Evolutionary conservation across 2,329 filamentous ascomycete genomes (phyloP).

Genomic region (Paraphoma sp.): DNA sequence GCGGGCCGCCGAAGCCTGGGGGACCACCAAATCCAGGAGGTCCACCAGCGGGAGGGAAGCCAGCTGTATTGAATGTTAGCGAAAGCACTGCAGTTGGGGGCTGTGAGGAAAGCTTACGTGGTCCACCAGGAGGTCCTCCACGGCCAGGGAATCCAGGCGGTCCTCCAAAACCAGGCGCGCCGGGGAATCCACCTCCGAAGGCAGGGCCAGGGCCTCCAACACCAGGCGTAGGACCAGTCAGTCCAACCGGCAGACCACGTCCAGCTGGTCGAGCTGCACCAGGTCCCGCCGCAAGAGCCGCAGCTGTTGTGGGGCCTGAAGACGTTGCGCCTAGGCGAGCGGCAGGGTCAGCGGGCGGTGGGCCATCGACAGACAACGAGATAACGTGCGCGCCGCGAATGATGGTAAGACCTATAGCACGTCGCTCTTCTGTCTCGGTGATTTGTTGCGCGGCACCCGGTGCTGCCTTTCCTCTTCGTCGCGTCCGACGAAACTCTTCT

Average conservation of each 20-base stretch:
- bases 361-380: conserved; percentile 92
- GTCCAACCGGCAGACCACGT: conserved; percentile 79
- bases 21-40: conserved; percentile 53
- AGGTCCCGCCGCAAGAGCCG: conserved; percentile 74
- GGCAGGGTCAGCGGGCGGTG: conserved; percentile 91
- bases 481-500: conserved; percentile 61
- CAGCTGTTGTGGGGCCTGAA: conserved; percentile 68
- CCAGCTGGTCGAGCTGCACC: conserved; percentile 92
- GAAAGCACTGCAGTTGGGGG: not conserved
- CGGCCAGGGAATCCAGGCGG: conserved; percentile 39
- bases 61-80: conserved; percentile 37
- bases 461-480: conserved; percentile 67
- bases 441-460: conserved; percentile 68
- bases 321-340: conserved; percentile 81
- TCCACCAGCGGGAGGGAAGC: conserved; percentile 56
- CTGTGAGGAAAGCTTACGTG: conserved; percentile 33
- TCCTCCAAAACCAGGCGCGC: conserved; percentile 47
- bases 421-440: conserved; percentile 93
- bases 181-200: conserved; percentile 55
- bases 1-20: conserved; percentile 56
- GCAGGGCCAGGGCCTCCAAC: conserved; percentile 79
- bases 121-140: conserved; percentile 49
- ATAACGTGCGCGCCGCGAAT: conserved; percentile 94
- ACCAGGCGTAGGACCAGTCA: conserved; percentile 88
- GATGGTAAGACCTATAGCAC: conserved; percentile 93